Conservation (phyloP, 495 filamentous ascomycete species). For the Tuber magnatum region DNA sequence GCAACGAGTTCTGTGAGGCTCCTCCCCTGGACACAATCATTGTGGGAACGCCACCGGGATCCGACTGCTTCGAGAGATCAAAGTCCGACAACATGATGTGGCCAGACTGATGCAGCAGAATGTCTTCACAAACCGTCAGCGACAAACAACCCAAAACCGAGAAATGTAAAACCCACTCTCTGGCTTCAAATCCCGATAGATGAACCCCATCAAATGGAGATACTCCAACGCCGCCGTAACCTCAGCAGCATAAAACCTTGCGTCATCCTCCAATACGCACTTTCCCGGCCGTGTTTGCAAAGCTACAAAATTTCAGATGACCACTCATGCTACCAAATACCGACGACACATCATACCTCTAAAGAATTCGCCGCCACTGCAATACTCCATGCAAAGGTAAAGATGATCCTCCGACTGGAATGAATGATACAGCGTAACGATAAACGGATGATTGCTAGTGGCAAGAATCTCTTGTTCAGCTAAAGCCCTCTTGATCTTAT, state of each 20-base stretch:
- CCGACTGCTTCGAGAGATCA: conserved; percentile 95
- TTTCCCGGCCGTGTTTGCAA: conserved; percentile 95
- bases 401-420: conserved; percentile 98
- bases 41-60: conserved; percentile 87
- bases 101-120: conserved; percentile 92
- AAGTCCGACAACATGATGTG: conserved; percentile 99
- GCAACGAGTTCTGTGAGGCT: conserved; percentile 69
- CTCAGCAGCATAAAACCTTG: conserved; percentile 93
- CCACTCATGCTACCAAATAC: background rate
- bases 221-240: conserved; percentile 98
- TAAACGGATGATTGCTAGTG: conserved; percentile 97
- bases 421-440: conserved; percentile 95
- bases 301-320: conserved; percentile 47
- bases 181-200: conserved; percentile 95
- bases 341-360: conserved; percentile 49
- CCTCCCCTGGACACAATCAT: conserved; percentile 91
- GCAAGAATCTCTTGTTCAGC: conserved; percentile 97
- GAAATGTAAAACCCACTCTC: conserved; percentile 62
- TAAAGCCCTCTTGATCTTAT: conserved; percentile 97
- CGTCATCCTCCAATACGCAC: conserved; percentile 93
- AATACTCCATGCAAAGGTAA: conserved; percentile 99
- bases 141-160: conserved; percentile 3
- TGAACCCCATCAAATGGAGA: conserved; percentile 97
- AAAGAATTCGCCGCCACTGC: conserved; percentile 97
- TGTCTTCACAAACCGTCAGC: conserved; percentile 54